phyloP scores from a whole-genome alignment of 176 grass and related monocot genomes.

The Triticum urartu region DNA sequence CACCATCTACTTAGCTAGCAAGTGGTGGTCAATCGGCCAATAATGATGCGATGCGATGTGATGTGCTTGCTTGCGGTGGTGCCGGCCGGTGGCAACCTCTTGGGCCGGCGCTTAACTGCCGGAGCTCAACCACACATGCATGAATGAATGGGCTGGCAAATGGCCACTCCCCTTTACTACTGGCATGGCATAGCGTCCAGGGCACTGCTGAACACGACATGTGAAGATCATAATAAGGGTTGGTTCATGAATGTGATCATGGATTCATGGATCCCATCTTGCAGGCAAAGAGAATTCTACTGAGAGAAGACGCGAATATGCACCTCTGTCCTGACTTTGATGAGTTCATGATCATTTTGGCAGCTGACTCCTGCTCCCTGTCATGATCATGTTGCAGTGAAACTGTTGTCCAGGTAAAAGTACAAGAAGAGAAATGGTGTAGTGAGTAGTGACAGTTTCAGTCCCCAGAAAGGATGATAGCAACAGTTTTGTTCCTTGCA shows the following conservation, averaged over 20 bases:
- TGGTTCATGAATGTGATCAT: neutral
- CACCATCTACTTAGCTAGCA: neutral
- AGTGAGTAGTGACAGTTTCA: neutral
- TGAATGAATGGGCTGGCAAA: neutral
- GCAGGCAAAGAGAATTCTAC: neutral
- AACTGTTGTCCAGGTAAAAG: neutral
- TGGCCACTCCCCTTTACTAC: neutral
- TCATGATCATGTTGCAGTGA: neutral
- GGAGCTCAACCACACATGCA: slow-evolving; percentile 15
- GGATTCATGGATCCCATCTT: neutral
- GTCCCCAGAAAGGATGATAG: too few species aligned
- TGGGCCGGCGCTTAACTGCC: slow-evolving; percentile 42
- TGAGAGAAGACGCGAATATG: neutral
- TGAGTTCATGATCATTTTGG: neutral
- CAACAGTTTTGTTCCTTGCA: too few species aligned
- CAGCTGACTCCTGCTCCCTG: neutral
- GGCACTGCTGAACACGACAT: neutral
- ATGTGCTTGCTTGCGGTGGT: neutral
- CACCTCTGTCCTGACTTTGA: neutral
- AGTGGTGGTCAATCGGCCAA: neutral
- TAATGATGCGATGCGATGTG: neutral
- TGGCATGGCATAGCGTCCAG: neutral
- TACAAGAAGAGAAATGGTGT: neutral
- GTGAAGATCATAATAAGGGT: slow-evolving; percentile 7
- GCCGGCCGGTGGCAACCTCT: neutral